Conservation (phyloP, 441 rosid genomes). For the Erodium chrysanthum region DNA sequence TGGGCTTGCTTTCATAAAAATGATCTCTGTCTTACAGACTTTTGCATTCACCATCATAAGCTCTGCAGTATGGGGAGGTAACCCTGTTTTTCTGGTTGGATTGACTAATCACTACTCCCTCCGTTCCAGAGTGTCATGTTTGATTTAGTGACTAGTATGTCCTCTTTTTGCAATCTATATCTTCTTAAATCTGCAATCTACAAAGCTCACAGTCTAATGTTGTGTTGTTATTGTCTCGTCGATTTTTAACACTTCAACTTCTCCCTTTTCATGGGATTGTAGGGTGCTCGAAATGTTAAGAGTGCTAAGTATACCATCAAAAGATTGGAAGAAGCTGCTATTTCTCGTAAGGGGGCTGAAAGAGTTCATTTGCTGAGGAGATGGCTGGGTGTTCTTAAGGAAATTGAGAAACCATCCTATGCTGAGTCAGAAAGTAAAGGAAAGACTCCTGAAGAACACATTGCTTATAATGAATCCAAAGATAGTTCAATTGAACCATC, state of each 20-base stretch:
- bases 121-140: too few relatives aligned
- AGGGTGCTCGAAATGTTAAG: constrained; percentile 51
- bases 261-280: constrained; percentile 9
- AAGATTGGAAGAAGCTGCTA: constrained; percentile 84
- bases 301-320: constrained; percentile 66
- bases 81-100: too few relatives aligned
- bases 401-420: constrained; percentile 41
- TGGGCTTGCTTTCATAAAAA: background rate
- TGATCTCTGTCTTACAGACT: background rate
- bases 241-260: background rate
- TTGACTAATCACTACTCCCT: too few relatives aligned
- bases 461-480: constrained; percentile 45
- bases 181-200: background rate
- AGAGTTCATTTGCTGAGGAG: constrained; percentile 61
- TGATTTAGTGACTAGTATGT: background rate
- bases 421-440: constrained; percentile 36
- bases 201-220: background rate
- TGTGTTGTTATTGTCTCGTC: background rate
- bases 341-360: constrained; percentile 67
- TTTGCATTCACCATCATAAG: too few relatives aligned
- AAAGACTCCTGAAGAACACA: constrained; percentile 32
- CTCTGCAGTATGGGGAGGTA: too few relatives aligned
- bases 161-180: background rate
- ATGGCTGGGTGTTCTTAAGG: constrained; percentile 73
- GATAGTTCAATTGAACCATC: constrained; percentile 35